These are phyloP conservation scores for Tylopilus sp. DNA, from an alignment of 1,284 basidiomycete genomes.

Conservation along the genomic window DNA sequence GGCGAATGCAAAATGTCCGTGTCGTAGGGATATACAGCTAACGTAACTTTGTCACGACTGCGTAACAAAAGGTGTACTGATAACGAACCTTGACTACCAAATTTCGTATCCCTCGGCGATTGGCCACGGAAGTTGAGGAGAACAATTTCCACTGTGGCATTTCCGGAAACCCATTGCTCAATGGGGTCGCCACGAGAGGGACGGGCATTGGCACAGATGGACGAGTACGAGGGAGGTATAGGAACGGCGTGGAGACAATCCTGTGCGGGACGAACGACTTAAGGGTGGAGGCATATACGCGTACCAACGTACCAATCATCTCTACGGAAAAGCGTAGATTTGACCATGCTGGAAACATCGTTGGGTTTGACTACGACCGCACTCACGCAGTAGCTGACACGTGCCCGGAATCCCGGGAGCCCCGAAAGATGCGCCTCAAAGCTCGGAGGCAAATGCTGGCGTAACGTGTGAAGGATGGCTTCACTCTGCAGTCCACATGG, in stretches of 20 bases:
- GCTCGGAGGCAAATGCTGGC: conserved; percentile 59
- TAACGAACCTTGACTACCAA: conserved; percentile 41
- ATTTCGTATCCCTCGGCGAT: conserved; percentile 37
- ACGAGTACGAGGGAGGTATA: conserved; percentile 63
- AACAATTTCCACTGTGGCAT: conserved; percentile 51
- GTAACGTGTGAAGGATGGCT: conserved; percentile 5
- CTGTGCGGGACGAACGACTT: conserved; percentile 31
- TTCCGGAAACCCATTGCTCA: conserved; percentile 38
- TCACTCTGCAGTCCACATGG: not conserved
- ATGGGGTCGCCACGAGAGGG: conserved; percentile 35
- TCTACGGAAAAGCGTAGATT: conserved; percentile 45
- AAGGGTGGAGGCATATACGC: conserved; percentile 12
- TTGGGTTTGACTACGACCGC: conserved; percentile 43
- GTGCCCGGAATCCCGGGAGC: conserved; percentile 62
- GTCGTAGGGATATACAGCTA: conserved; percentile 54
- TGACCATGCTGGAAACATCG: conserved; percentile 38
- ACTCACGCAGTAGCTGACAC: conserved; percentile 55
- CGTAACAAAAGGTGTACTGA: not conserved
- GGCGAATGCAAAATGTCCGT: conserved; percentile 52
- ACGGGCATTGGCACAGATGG: conserved; percentile 53
- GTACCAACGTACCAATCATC: conserved; percentile 40
- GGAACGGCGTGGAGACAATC: conserved; percentile 55
- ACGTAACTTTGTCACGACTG: not conserved
- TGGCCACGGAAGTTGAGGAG: conserved; percentile 42
- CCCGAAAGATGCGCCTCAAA: conserved; percentile 59